These are phyloP conservation scores for Calonectria naviculata DNA, from an alignment of 2,329 filamentous ascomycete species.

Conservation along the genomic window DNA sequence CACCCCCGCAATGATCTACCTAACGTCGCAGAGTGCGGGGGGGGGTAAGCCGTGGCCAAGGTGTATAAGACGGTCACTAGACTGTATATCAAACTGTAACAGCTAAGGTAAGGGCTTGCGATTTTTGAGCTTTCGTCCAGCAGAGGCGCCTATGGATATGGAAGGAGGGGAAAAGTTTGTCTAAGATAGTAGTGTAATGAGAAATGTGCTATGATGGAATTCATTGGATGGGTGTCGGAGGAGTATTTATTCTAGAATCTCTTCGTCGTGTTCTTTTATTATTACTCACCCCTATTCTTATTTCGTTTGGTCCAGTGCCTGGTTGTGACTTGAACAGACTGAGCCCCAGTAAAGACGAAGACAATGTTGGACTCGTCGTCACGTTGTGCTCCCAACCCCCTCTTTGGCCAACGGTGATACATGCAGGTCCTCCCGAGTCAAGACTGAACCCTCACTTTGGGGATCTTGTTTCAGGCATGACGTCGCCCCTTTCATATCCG, in stretches of 20 bases:
- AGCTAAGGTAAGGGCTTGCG: neutral
- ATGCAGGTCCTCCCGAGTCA: neutral
- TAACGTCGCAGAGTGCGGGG: neutral
- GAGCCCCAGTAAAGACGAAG: neutral
- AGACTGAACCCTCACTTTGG: neutral
- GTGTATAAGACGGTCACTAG: constrained; percentile 5
- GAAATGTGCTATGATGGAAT: constrained; percentile 36
- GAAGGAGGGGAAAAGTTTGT: neutral
- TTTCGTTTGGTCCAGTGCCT: too few species aligned
- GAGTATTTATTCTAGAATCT: constrained; percentile 13
- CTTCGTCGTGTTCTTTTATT: constrained; percentile 12
- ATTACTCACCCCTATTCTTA: neutral
- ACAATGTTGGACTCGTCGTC: neutral
- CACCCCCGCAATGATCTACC: neutral
- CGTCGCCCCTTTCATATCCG: constrained; percentile 18
- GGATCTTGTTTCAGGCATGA: constrained; percentile 10
- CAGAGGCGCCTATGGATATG: neutral
- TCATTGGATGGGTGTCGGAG: constrained; percentile 10
- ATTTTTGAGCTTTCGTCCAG: neutral
- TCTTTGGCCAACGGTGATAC: neutral
- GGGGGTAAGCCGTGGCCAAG: neutral
- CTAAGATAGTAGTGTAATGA: constrained; percentile 30
- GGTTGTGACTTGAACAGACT: neutral
- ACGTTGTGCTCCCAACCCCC: neutral
- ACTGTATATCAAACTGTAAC: constrained; percentile 20